phyloP scores from a whole-genome alignment of 257 asterid genomes.

The Ilex asprella region DNA sequence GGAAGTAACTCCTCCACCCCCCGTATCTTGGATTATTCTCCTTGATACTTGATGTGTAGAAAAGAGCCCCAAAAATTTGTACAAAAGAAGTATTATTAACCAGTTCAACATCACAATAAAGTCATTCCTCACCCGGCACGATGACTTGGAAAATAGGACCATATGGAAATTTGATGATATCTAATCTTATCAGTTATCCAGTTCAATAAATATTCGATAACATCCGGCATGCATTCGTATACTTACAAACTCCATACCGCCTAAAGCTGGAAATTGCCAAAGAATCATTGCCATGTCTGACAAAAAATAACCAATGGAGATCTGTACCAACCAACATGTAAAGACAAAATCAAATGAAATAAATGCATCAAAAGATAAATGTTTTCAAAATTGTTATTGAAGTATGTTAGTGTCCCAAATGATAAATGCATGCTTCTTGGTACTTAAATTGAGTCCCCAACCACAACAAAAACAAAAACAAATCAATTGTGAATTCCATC shows the following conservation, averaged over 20 bases:
- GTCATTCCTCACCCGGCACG: no score
- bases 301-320: slow-evolving; percentile 82
- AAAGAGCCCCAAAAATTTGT: no score
- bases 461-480: no score
- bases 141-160: neutral
- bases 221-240: slow-evolving; percentile 3
- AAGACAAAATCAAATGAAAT: slow-evolving; percentile 1
- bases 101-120: no score
- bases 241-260: slow-evolving; percentile 93
- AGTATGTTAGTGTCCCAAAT: neutral
- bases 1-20: no score
- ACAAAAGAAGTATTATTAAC: no score
- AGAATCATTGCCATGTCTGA: slow-evolving; percentile 72
- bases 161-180: neutral
- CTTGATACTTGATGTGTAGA: no score
- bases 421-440: no score
- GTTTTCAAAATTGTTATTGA: neutral
- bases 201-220: neutral
- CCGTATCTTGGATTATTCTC: no score
- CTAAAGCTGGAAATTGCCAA: slow-evolving; percentile 65
- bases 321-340: slow-evolving; percentile 39
- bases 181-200: neutral
- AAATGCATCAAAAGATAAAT: neutral
- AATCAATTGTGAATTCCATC: no score
- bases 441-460: no score